Evolutionary conservation across 2,329 filamentous ascomycete genomes (phyloP), one percentile per base, ranked within the genome.

Genomic region (Ophiocordyceps camponoti-saundersi): DNA sequence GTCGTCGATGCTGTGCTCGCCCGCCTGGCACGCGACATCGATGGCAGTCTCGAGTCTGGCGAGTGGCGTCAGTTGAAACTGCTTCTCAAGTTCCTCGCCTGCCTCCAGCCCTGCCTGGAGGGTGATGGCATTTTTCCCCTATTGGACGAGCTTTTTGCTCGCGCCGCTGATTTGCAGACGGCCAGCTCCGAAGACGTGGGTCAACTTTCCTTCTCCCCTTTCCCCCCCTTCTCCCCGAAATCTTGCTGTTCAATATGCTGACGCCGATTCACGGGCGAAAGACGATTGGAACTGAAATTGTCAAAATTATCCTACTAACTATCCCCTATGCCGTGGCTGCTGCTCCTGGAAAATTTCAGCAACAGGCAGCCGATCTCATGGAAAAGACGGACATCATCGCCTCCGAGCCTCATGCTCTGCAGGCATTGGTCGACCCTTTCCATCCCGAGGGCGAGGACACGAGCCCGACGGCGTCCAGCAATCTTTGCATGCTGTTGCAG

Each of bases 321-420:
- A 84, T 98, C 49, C 90, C 92, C 0, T 98, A 96, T 61, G 72
- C 87, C 47, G 80, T 95, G 73, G 77, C 81, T 11, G 79, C 85
- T 3, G 77, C 81, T 0, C 82, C 84, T 3, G 70, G 73, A 3
- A 77, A 79, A 45, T 80, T 83, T 57, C 78, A 82, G 55, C 73
- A 83, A 53, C 84, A 84, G 58, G 88, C 87, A 2, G 72, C 75
- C 1, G 80, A 85, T 44, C 70, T 96, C 46, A 79, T 98, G 60
- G 85, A 93, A 53, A 95, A 93, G 70, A 96, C 92, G 2, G 89
- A 92, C 48, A 87, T 96, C 53, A 93, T 96, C 55, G 88, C 90
- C 12, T 85, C 83, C 2, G 88, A 92, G 51, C 84, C 85, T 12
- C 86, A 95, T 60, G 75, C 84, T 2, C 72, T 96, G 34, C 89